These are phyloP conservation scores for Aquilaria agallochum DNA, from an alignment of 441 rosid species.

Conservation along the genomic window DNA sequence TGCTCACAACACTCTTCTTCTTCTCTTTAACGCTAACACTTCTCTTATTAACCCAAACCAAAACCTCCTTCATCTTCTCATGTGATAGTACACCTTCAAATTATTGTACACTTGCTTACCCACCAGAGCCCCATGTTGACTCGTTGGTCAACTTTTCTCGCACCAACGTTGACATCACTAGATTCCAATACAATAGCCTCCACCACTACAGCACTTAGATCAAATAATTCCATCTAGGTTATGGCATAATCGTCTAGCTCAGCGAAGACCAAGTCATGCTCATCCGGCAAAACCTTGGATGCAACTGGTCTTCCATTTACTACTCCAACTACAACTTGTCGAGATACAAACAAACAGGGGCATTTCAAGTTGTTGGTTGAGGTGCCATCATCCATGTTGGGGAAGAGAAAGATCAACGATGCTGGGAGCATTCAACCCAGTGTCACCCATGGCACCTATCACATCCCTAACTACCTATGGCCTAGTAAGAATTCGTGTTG, in stretches of 20 bases:
- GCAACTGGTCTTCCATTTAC: conserved; percentile 66
- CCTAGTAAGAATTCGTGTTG: conserved; percentile 8
- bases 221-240: conserved; percentile 65
- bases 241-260: conserved; percentile 60
- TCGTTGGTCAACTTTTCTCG: conserved; percentile 76
- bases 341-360: conserved; percentile 74
- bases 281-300: conserved; percentile 64
- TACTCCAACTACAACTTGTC: conserved; percentile 58
- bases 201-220: conserved; percentile 66
- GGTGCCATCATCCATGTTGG: conserved; percentile 23
- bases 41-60: conserved; percentile 24
- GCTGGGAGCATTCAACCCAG: no score
- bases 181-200: conserved; percentile 79
- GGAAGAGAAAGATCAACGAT: conserved; percentile 42
- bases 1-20: conserved; percentile 6
- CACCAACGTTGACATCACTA: conserved; percentile 54
- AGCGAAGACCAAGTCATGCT: conserved; percentile 80
- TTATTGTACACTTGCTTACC: conserved; percentile 37
- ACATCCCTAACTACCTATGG: no score
- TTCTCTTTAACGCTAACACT: conserved; percentile 23
- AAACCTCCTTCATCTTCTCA: conserved; percentile 46
- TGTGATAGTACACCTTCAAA: conserved; percentile 63
- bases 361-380: conserved; percentile 62
- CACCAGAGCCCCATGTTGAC: conserved; percentile 54
- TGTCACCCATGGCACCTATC: no score